A percentile compares a stretch with the other conserved stretches of the same genome.
Evolutionary conservation across 768 basidiomycete genomes (phyloP).

Genomic region (Trametes maxima): DNA sequence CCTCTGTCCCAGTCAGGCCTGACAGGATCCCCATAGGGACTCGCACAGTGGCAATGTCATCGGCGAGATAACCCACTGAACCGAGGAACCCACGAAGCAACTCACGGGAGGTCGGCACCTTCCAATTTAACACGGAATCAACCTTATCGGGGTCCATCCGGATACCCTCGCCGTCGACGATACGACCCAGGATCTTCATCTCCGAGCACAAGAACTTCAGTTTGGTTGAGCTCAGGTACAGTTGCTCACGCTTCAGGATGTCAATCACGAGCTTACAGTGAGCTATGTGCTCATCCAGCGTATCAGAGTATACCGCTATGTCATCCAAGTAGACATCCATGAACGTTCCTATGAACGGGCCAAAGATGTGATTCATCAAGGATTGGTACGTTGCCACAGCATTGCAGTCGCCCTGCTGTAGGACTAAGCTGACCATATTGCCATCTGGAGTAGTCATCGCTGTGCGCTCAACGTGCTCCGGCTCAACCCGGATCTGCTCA

Average conservation of each 20-base stretch:
- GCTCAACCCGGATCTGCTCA: slow-evolving; percentile 32
- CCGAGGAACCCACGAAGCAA: slow-evolving; percentile 39
- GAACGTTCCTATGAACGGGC: slow-evolving; percentile 32
- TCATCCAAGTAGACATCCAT: slow-evolving; percentile 41
- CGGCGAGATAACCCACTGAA: no score
- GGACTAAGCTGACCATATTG: slow-evolving; percentile 32
- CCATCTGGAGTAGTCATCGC: slow-evolving; percentile 32
- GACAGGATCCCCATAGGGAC: slow-evolving; percentile 42
- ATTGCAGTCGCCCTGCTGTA: slow-evolving; percentile 37
- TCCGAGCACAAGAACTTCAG: slow-evolving; percentile 25
- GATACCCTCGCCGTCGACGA: slow-evolving; percentile 41
- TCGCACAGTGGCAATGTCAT: slow-evolving; percentile 33
- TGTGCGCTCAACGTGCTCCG: slow-evolving; percentile 23
- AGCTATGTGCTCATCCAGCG: slow-evolving; percentile 29
- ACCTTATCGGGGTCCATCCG: slow-evolving; percentile 48
- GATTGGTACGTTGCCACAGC: slow-evolving; percentile 44
- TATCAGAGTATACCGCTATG: slow-evolving; percentile 36
- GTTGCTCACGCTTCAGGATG: slow-evolving; percentile 8
- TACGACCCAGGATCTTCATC: slow-evolving; percentile 26
- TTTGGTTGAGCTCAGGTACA: slow-evolving; percentile 27
- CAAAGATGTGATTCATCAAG: slow-evolving; percentile 45
- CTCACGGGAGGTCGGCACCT: slow-evolving; percentile 32
- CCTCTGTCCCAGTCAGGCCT: slow-evolving; percentile 13
- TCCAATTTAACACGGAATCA: slow-evolving; percentile 34
- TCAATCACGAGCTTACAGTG: slow-evolving; percentile 25